phyloP scores from a whole-genome alignment of 1,139 yeast species.

The Yamadazyma siamensis region DNA sequence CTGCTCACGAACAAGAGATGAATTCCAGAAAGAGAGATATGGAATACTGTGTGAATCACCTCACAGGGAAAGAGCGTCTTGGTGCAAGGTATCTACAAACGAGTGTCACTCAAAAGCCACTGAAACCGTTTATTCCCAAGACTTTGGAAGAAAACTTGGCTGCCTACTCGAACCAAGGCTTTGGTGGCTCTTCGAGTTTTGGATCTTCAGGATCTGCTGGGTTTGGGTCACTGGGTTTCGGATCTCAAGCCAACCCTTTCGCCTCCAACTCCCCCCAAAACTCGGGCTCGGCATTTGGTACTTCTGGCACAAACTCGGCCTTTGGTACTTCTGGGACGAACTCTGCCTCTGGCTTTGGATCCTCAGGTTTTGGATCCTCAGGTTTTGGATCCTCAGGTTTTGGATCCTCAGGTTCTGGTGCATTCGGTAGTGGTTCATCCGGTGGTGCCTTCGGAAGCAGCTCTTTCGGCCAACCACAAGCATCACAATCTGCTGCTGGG shows the following conservation, averaged over 20 bases:
- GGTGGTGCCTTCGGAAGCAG: conserved; percentile 7
- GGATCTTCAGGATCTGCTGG: conserved; percentile 1
- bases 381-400: conserved; percentile 4
- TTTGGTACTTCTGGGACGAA: conserved; percentile 4
- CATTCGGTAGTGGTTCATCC: conserved; percentile 5
- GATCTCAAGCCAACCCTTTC: background rate
- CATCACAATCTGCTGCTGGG: conserved; percentile 7
- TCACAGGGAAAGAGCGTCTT: conserved; percentile 38
- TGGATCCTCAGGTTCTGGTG: conserved; percentile 8
- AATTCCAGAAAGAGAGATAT: conserved; percentile 44
- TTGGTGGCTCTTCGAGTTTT: conserved; percentile 7
- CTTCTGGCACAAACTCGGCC: no score
- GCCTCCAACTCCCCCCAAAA: conserved; percentile 4
- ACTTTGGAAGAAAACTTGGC: conserved; percentile 24
- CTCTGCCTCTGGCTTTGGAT: conserved; percentile 1
- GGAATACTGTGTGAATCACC: conserved; percentile 37
- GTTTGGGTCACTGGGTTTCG: conserved; percentile 1
- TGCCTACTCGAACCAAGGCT: background rate
- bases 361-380: conserved; percentile 7
- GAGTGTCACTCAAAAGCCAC: conserved; percentile 31
- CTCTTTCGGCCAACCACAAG: conserved; percentile 5
- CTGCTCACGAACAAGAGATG: conserved; percentile 38
- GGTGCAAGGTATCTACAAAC: conserved; percentile 59
- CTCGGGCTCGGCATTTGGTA: conserved; percentile 3
- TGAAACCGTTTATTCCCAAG: conserved; percentile 38